A percentile compares a stretch with the other conserved stretches of the same genome.
These are phyloP conservation scores for Fusarium nelsonii DNA, from an alignment of 2,329 filamentous ascomycete species.

Conservation along the genomic window DNA sequence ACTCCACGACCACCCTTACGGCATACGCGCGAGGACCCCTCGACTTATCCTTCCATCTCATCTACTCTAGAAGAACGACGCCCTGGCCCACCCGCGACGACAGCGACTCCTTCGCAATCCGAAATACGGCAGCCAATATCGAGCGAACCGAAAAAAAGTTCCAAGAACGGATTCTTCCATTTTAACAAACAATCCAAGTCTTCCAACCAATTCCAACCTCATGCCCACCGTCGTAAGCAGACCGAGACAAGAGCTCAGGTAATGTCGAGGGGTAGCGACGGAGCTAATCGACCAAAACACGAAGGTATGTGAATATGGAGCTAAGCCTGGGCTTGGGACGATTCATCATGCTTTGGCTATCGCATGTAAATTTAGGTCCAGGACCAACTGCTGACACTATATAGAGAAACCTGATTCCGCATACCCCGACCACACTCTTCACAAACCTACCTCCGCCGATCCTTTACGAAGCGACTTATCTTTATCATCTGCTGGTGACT, in stretches of 20 bases:
- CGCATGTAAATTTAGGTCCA: slow-evolving; percentile 22
- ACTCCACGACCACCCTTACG: slow-evolving; percentile 47
- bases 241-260: slow-evolving; percentile 54
- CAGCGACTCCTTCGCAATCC: slow-evolving; percentile 28
- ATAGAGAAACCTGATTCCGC: slow-evolving; percentile 44
- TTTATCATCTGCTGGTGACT: slow-evolving; percentile 62
- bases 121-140: slow-evolving; percentile 37
- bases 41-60: slow-evolving; percentile 47
- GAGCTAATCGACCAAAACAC: slow-evolving; percentile 47
- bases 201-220: slow-evolving; percentile 51
- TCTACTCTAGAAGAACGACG: slow-evolving; percentile 43
- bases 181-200: slow-evolving; percentile 62
- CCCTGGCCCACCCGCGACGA: slow-evolving; percentile 40
- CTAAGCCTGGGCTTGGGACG: slow-evolving; percentile 29
- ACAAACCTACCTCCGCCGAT: slow-evolving; percentile 57
- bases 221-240: slow-evolving; percentile 48
- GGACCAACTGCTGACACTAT: slow-evolving; percentile 42
- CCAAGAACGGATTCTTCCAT: slow-evolving; percentile 65
- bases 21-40: slow-evolving; percentile 45
- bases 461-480: slow-evolving; percentile 66
- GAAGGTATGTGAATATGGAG: slow-evolving; percentile 52
- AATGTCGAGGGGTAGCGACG: slow-evolving; percentile 55
- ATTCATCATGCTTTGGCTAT: slow-evolving; percentile 36
- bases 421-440: slow-evolving; percentile 50
- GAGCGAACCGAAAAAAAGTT: slow-evolving; percentile 58